phyloP scores from a whole-genome alignment of 78 protist species.

The Chrysochromulina parva region DNA sequence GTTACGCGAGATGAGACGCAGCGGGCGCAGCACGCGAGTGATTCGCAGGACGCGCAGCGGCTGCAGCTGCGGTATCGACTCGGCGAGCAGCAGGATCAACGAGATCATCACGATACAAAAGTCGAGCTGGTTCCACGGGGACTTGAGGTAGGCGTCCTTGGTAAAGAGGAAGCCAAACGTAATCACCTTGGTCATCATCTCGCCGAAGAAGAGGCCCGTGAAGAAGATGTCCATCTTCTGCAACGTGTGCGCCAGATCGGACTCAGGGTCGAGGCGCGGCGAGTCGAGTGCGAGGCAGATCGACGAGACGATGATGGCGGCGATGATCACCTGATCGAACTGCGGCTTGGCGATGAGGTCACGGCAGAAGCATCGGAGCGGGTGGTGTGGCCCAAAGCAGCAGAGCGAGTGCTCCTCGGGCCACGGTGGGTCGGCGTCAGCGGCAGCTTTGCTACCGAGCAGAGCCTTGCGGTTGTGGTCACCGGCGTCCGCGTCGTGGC shows the following conservation, averaged over 20 bases:
- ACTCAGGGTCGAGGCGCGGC: neutral
- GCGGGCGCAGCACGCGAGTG: neutral
- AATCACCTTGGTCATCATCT: neutral
- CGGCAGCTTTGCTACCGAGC: too few species aligned
- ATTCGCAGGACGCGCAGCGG: neutral
- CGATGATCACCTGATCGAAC: neutral
- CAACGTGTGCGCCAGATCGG: neutral
- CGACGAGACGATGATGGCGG: neutral
- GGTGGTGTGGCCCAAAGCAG: too few species aligned
- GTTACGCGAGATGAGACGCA: slow-evolving; percentile 5
- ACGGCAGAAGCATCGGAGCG: too few species aligned
- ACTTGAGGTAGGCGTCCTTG: neutral
- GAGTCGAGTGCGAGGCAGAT: neutral
- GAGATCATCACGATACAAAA: slow-evolving; percentile 10
- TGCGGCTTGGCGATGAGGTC: too few species aligned
- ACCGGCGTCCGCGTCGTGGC: too few species aligned
- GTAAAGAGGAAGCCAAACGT: neutral
- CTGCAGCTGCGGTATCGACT: neutral
- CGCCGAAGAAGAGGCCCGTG: neutral
- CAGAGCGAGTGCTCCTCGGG: too few species aligned
- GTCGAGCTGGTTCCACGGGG: slow-evolving; percentile 44
- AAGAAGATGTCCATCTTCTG: neutral
- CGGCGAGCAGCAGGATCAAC: too few species aligned
- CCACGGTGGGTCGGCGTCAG: too few species aligned
- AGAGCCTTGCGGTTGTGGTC: too few species aligned